Percentiles rank a stretch among this genome's conserved stretches.
Evolutionary conservation across 2,329 filamentous ascomycete genomes (phyloP).

Genomic region (Elsinoe batatas): DNA sequence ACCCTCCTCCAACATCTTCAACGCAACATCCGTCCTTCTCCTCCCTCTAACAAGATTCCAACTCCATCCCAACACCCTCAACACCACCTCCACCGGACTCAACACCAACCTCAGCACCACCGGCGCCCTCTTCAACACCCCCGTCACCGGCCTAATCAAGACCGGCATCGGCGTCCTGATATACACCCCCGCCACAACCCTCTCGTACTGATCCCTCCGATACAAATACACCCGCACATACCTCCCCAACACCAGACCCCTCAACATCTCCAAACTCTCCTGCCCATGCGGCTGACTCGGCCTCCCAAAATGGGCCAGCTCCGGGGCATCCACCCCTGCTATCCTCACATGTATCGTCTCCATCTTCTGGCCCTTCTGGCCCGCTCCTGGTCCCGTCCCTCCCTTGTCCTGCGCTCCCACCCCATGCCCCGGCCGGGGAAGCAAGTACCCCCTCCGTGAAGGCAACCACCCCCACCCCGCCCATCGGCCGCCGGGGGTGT

Average conservation of each 20-base stretch:
- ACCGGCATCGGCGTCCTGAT: constrained; percentile 52
- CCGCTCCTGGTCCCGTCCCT: background rate
- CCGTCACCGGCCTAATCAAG: constrained; percentile 70
- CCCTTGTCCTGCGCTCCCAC: background rate
- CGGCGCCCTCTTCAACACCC: constrained; percentile 81
- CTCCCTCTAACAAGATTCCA: constrained; percentile 53
- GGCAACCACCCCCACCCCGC: constrained; percentile 65
- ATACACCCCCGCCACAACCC: constrained; percentile 77
- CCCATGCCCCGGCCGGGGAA: background rate
- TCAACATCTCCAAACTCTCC: constrained; percentile 78
- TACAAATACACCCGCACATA: constrained; percentile 77
- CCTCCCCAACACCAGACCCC: constrained; percentile 56
- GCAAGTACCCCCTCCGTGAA: constrained; percentile 15
- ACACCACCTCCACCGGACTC: constrained; percentile 81
- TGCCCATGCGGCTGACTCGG: constrained; percentile 73
- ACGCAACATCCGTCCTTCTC: constrained; percentile 68
- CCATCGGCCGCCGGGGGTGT: constrained; percentile 81
- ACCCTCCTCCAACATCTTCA: constrained; percentile 79
- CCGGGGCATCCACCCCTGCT: constrained; percentile 87
- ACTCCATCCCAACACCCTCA: constrained; percentile 78
- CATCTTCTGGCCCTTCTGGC: constrained; percentile 14
- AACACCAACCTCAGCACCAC: constrained; percentile 75
- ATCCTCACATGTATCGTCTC: constrained; percentile 74
- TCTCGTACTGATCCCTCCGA: constrained; percentile 81
- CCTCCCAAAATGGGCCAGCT: constrained; percentile 83